Evolutionary conservation across 352 stramenopile genomes (phyloP).

Genomic region (Blastocystis sp.): DNA sequence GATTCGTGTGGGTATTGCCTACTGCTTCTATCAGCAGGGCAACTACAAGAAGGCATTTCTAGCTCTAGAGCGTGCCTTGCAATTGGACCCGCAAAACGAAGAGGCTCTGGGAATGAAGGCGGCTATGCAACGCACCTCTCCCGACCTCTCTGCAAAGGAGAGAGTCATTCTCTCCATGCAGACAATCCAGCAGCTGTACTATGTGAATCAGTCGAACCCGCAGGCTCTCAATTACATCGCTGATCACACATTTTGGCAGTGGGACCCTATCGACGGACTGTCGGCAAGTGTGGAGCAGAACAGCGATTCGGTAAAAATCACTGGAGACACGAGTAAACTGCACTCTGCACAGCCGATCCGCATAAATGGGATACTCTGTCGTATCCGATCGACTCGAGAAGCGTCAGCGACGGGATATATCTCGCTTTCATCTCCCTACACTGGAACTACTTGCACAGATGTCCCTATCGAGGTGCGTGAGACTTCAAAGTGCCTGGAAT

Average conservation of each 20-base stretch:
- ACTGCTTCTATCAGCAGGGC: slow-evolving; percentile 55
- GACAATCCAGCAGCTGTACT: slow-evolving; percentile 25
- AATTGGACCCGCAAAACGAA: slow-evolving; percentile 12
- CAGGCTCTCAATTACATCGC: slow-evolving; percentile 35
- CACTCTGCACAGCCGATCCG: slow-evolving; percentile 6
- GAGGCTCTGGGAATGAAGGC: slow-evolving; percentile 50
- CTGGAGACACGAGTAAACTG: not conserved
- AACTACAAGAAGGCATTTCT: slow-evolving; percentile 58
- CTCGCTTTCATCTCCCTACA: not conserved
- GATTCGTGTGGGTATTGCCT: slow-evolving; percentile 32
- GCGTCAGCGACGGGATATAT: not conserved
- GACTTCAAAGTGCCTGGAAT: not conserved
- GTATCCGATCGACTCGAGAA: not conserved
- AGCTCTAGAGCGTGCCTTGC: slow-evolving; percentile 12
- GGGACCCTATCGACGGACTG: not conserved
- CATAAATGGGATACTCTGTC: not conserved
- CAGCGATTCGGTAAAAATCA: not conserved
- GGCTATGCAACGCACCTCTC: not conserved
- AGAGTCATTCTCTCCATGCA: slow-evolving; percentile 10
- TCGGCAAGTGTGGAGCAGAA: not conserved
- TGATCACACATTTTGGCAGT: slow-evolving; percentile 41
- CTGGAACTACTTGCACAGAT: not conserved
- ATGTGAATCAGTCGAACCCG: not conserved
- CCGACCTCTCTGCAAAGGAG: slow-evolving; percentile 5
- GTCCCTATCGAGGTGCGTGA: not conserved